Evolutionary conservation across 306 rosid species (phyloP), one percentile per base, ranked within the genome.

Genomic region (Prunus kanzakura): DNA sequence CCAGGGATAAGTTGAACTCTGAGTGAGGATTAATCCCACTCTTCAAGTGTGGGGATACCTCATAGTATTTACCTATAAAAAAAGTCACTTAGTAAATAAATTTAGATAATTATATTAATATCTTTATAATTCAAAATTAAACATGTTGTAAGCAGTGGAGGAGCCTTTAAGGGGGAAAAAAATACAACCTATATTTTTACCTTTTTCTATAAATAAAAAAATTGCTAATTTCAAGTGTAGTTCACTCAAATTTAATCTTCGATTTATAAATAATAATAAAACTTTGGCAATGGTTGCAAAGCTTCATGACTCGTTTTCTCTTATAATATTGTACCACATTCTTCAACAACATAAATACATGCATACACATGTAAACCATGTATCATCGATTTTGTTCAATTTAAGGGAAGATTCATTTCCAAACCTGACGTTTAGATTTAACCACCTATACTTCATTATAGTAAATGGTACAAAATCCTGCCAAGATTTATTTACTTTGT

Each of bases 1-100:
- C 1, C 1, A 32, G 7, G 8, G 0, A 1, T 7, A 32, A 32
- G 38, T 1, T 0, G 1, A 32, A 32, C 8, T 6, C 1, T 6
- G 1, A 32, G 38, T 32, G 6, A 0, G 6, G 6, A 32, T 32
- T 32, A 4, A 32, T 32, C 5, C 1, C 38, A 32, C 6, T 0
- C 38, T 32, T 32, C 38, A 1, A 4, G 38, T 32, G 6, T 32
- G 1, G 0, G 7, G 0, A 32, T 6, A 32, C 38, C 38, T 32
- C 1, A 32, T 32, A 6, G 1, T 1, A 32, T 32, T 32, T 32
- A 32, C 38, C 38, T 4, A 4, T 0, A 1, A 32, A 32, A 29
- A 32, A 32, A 32, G 7, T 32, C 7, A 29, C 19, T 18, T 52
- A 8, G 25, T 55, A 19, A 55, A 55, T 55, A 11, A 55, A 55